These are phyloP conservation scores for Aspergillus latus DNA, from an alignment of 2,329 filamentous ascomycete genomes.

Conservation along the genomic window DNA sequence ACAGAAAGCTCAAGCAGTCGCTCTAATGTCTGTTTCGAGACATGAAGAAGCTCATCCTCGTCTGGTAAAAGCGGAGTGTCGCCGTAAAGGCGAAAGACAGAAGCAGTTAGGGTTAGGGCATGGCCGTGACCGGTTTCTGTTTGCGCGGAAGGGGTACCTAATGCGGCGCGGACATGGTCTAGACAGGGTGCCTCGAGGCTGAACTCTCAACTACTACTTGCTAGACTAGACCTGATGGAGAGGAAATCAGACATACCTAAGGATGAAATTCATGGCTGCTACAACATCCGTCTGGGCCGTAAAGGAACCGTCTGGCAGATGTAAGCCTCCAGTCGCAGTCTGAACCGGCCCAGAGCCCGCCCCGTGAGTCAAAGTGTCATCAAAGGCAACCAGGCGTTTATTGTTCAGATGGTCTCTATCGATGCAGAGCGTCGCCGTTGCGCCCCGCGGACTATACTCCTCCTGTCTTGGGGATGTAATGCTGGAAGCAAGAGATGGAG, in stretches of 20 bases:
- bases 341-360: not conserved
- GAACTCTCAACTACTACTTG: not conserved
- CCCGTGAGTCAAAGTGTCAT: not conserved
- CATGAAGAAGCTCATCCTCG: not conserved
- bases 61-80: not conserved
- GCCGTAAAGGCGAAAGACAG: not conserved
- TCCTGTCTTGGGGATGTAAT: no score
- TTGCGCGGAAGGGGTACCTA: not conserved
- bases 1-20: not conserved
- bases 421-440: not conserved
- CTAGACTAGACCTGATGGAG: not conserved
- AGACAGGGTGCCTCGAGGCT: conserved; percentile 5
- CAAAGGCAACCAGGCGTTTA: not conserved
- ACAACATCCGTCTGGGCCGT: not conserved
- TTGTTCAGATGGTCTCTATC: not conserved
- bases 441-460: no score
- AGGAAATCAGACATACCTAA: not conserved
- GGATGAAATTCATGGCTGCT: conserved; percentile 5
- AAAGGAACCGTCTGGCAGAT: not conserved
- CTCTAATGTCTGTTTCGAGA: not conserved
- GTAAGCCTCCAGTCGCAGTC: no score
- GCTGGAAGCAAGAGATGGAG: not conserved
- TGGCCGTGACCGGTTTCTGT: not conserved
- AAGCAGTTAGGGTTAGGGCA: conserved; percentile 4
- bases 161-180: conserved; percentile 1